Evolutionary conservation across 1,284 basidiomycete species (phyloP), one percentile per base, ranked within the genome.

Genomic region (Inonotus obliquus): DNA sequence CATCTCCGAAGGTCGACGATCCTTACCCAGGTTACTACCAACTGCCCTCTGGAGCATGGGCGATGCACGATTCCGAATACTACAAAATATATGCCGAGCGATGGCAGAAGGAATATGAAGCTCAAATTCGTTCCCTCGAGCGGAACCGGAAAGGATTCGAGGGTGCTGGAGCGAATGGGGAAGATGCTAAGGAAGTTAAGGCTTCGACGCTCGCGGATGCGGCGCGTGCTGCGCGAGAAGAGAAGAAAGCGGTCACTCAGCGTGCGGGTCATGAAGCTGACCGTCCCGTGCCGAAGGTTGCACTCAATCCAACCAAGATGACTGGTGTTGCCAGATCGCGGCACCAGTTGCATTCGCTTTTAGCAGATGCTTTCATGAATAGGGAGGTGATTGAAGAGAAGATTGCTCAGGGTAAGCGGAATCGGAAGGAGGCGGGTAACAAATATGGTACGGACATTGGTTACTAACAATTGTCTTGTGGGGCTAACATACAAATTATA

Each of bases 1-100:
- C 92, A 0, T 83, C 86, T 59, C 93, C 93, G 0, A 88, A 85
- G 3, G 78, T 83, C 0, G 76, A 78, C 21, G 93, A 95, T 70
- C 83, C 84, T 19, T 94, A 94, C 72, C 93, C 93, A 1, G 93
- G 93, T 1, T 96, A 94, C 75, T 95, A 96, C 72, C 85, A 88
- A 65, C 80, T 90, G 27, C 91, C 92, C 0, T 87, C 88, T 1
- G 92, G 92, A 10, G 70, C 79, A 54, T 95, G 92, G 87, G 86
- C 84, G 25, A 85, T 87, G 0, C 81, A 95, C 72, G 91, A 95
- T 60, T 74, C 84, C 0, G 79, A 69, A n/a, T 93, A 91, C 72
- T 95, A 92, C 70, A 79, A 79, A 35, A 82, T 79, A 35, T 91
- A 90, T 74, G 81, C 83, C 66, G 78, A 82, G 62, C 86, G 85